Base-by-base conservation (phyloP, 129 eudicot species). In the Flaveria trinervia region DNA sequence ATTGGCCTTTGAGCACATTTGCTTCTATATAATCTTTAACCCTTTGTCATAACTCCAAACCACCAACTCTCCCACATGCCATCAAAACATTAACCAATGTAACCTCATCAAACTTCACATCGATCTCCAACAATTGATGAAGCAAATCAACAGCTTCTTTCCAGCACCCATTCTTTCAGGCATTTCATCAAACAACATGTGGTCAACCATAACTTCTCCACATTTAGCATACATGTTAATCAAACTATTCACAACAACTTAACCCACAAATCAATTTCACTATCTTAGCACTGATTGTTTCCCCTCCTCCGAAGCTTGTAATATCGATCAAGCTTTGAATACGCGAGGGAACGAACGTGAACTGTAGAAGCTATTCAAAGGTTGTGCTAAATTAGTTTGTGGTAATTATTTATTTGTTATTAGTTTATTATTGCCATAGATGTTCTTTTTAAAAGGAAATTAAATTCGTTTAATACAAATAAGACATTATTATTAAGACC, bases 161-260 rank as follows among this genome's bases (percentile, higher is more conserved):
- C 83, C 78, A 79, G 74, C 56, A 30, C 59, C 72, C 74, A 55
- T 80, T 64, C 80, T 84, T 49, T 66, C 60, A 52, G 73, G 16
- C 89, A 88, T 79, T 71, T 45, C 79, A 82, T 88, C 88, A 51
- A 88, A 88, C 74, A 81, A 74, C 68, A 8, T 72, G 28, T 73
- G 81, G 2, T 89, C 97, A 18, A 64, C 73, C 45, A 74, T 84
- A 76, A 82, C 75, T 16, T 60, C 65, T 67, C 88, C 84, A 73
- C 82, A 77, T 70, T 62, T 70, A 8, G 68, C 89, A 68, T 85
- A 85, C 86, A 88, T 70, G 9, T 72, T 76, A 57, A 84, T 45
- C 50, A 45, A 45, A 45, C 41, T 36, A 36, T 36, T 36, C 41
- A 36, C 3, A 45, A 45, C 50, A 45, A 1, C 14, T 45, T 9